Evolutionary conservation across 2,329 filamentous ascomycete genomes (phyloP).

Genomic region (Rugonectria rugulosa): DNA sequence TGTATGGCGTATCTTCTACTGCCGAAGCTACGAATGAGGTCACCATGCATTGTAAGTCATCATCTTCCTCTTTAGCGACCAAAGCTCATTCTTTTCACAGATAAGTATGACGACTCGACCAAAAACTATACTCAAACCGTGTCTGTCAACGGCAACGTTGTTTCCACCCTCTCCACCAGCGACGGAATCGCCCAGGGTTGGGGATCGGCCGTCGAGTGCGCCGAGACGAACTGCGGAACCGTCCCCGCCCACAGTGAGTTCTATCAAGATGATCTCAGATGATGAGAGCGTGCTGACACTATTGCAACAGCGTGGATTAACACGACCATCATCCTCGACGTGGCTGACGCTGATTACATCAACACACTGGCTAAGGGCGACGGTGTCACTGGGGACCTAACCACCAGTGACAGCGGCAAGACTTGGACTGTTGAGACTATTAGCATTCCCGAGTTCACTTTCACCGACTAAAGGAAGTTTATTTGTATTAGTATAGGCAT

Average conservation of each 20-base stretch:
- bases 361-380: constrained; percentile 13
- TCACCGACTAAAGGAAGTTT: background rate
- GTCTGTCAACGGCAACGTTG: constrained; percentile 31
- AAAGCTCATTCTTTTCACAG: constrained; percentile 5
- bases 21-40: constrained; percentile 25
- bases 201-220: constrained; percentile 63
- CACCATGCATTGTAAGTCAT: constrained; percentile 31
- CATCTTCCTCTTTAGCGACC: no score
- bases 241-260: constrained; percentile 32
- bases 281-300: background rate
- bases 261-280: accelerated
- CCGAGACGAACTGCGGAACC: constrained; percentile 77
- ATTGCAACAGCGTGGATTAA: constrained; percentile 27
- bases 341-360: constrained; percentile 29
- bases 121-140: constrained; percentile 31
- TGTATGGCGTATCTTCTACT: constrained; percentile 25
- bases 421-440: constrained; percentile 16
- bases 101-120: constrained; percentile 26
- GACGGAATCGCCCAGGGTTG: constrained; percentile 52
- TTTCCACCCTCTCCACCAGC: constrained; percentile 54
- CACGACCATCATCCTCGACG: constrained; percentile 25
- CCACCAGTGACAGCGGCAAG: constrained; percentile 13
- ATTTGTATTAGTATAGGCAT: no score
- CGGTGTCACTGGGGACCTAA: constrained; percentile 3
- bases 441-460: constrained; percentile 13